Evolutionary conservation across 2,329 filamentous ascomycete genomes (phyloP).

Genomic region (Akanthomyces uredinophilus): DNA sequence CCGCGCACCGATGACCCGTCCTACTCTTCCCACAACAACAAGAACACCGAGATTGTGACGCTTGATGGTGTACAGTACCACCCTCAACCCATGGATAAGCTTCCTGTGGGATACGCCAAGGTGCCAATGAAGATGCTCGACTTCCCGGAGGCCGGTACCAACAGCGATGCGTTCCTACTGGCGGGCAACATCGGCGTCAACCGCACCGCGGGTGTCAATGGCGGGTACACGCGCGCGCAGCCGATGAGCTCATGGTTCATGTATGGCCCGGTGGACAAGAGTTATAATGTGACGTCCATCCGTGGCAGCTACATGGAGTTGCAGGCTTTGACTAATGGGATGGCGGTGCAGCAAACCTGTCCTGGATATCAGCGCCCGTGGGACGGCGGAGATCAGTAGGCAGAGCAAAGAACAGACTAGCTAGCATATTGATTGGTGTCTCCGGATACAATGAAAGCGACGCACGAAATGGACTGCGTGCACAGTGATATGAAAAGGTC

Average conservation of each 20-base stretch:
- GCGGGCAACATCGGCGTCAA: constrained; percentile 34
- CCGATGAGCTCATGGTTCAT: constrained; percentile 38
- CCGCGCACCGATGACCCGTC: not conserved
- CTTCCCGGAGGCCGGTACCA: constrained; percentile 21
- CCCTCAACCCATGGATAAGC: constrained; percentile 21
- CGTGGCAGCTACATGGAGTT: constrained; percentile 23
- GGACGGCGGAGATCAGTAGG: not conserved
- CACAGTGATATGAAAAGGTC: not conserved
- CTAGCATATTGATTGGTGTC: too few species aligned
- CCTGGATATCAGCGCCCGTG: not conserved
- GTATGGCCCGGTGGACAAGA: constrained; percentile 31
- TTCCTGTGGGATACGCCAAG: constrained; percentile 36
- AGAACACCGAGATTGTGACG: constrained; percentile 14
- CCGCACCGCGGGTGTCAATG: constrained; percentile 19
- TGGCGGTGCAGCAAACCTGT: constrained; percentile 7
- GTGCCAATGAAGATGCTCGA: constrained; percentile 35
- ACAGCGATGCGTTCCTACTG: constrained; percentile 31
- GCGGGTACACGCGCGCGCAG: constrained; percentile 25
- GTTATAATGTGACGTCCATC: constrained; percentile 17
- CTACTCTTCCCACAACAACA: not conserved
- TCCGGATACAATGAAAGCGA: too few species aligned
- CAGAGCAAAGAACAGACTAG: too few species aligned
- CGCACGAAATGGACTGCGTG: too few species aligned
- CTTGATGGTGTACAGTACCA: constrained; percentile 29
- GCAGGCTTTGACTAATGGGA: not conserved